Percentiles rank a stretch among this genome's conserved stretches.
phyloP scores from a whole-genome alignment of 164 flowering plant species.

The Piper betle region DNA sequence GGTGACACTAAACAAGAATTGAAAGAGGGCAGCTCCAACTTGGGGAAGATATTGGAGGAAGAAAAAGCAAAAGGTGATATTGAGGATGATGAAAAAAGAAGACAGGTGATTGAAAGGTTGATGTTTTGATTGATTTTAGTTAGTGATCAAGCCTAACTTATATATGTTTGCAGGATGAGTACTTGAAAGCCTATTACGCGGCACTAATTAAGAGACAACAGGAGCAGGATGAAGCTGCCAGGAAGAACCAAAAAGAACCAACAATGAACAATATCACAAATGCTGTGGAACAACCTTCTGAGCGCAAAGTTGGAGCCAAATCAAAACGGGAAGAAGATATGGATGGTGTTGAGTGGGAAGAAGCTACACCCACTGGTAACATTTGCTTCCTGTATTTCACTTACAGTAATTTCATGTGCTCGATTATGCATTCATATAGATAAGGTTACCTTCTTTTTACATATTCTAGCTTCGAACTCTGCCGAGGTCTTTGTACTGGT shows the following conservation, averaged over 20 bases:
- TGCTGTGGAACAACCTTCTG: slow-evolving; percentile 16
- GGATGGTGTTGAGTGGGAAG: slow-evolving; percentile 84
- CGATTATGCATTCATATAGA: neutral
- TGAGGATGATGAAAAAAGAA: slow-evolving; percentile 32
- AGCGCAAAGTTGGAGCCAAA: slow-evolving; percentile 78
- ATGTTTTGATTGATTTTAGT: neutral
- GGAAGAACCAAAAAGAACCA: slow-evolving; percentile 17
- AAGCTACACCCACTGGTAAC: slow-evolving; percentile 53
- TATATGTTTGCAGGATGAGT: slow-evolving; percentile 49
- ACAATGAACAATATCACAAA: neutral
- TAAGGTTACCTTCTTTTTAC: neutral
- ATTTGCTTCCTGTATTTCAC: neutral
- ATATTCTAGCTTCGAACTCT: neutral
- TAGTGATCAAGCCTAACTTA: neutral
- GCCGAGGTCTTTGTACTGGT: no score
- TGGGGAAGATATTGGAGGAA: slow-evolving; percentile 36
- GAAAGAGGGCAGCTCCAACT: slow-evolving; percentile 31
- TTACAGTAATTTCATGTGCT: no score
- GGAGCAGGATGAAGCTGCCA: slow-evolving; percentile 41
- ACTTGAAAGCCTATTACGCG: slow-evolving; percentile 80
- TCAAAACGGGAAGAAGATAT: slow-evolving; percentile 50
- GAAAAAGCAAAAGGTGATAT: slow-evolving; percentile 35
- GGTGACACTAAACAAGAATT: slow-evolving; percentile 57
- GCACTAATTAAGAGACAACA: slow-evolving; percentile 52
- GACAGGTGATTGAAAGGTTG: slow-evolving; percentile 34